These are phyloP conservation scores for Talaromyces thailandensis DNA, from an alignment of 495 filamentous ascomycete species.

Conservation along the genomic window DNA sequence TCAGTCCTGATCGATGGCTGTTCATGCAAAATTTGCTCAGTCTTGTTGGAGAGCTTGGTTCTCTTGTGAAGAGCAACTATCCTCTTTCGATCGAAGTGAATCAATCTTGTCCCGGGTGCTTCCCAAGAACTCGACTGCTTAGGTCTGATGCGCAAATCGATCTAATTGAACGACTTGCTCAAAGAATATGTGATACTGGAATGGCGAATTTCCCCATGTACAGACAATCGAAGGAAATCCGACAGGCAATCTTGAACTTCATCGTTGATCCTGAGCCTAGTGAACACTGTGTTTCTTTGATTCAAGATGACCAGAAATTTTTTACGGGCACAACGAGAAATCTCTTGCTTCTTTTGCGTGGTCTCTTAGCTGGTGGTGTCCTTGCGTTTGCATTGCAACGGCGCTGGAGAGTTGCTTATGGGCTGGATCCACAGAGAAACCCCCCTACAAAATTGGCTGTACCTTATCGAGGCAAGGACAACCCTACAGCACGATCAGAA, in stretches of 20 bases:
- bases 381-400: slow-evolving; percentile 50
- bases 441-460: slow-evolving; percentile 35
- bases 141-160: neutral
- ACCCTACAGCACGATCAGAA: slow-evolving; percentile 52
- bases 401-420: slow-evolving; percentile 60
- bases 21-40: slow-evolving; percentile 43
- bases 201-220: slow-evolving; percentile 11
- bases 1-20: slow-evolving; percentile 47
- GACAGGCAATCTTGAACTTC: slow-evolving; percentile 32
- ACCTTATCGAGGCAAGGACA: slow-evolving; percentile 64
- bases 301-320: slow-evolving; percentile 26
- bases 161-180: neutral
- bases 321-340: slow-evolving; percentile 26
- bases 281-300: slow-evolving; percentile 18
- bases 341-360: slow-evolving; percentile 46
- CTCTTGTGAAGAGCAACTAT: slow-evolving; percentile 9
- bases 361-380: slow-evolving; percentile 49
- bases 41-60: slow-evolving; percentile 21
- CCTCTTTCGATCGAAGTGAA: slow-evolving; percentile 25
- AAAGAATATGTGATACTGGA: slow-evolving; percentile 8
- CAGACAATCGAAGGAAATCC: slow-evolving; percentile 21
- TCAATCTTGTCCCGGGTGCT: neutral
- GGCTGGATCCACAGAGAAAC: slow-evolving; percentile 21
- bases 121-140: neutral
- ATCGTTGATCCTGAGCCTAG: slow-evolving; percentile 26